Evolutionary conservation across 2,329 filamentous ascomycete species (phyloP), one percentile per base, ranked within the genome.

Genomic region (Cordyceps javanica): DNA sequence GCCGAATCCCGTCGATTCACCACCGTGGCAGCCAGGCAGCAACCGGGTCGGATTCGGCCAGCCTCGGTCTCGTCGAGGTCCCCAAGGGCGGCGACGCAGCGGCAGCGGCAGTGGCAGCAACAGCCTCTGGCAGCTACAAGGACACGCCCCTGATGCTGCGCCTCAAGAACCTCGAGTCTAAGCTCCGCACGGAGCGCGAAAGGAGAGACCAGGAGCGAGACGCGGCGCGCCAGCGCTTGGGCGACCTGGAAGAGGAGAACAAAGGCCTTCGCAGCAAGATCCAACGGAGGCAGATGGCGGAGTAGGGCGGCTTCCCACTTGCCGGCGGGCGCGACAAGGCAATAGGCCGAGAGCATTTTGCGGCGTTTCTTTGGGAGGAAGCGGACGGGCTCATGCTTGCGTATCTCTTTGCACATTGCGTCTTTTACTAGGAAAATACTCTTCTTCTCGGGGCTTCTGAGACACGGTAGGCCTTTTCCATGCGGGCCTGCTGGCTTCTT

Each of bases 131-230:
- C 52, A 58, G 60, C 25, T 62, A 62, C 38, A 74, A 75, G 39
- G 88, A 93, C 64, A 87, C 89, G 62, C 84, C 88, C 63, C 96
- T 91, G 90, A 85, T 95, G 62, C 83, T 96, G 62, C 78, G 94
- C 7, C 78, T 97, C 34, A 85, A 90, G 58, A 92, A 97, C 68
- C 77, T 97, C 64, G 94, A 99, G 76, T 82, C 87, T 63, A 85
- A 95, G 64, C 78, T 99, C 19, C 96, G 96, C 71, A 86, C 89
- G 46, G 94, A 99, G 74, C 78, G 94, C 14, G 94, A 97, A 72
- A 91, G 87, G 1, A 78, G 94, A 45, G 77, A 95, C 55, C 77
- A 96, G 59, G 94, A 99, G 73, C 84, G 94, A 3, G 88, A 82
- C 49, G 91, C 91, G 25, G 93, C 93, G 28, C 78, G 90, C 56